Base-by-base conservation (phyloP, 2,329 filamentous ascomycete species). In the Chrysosporium keratinophilum region DNA sequence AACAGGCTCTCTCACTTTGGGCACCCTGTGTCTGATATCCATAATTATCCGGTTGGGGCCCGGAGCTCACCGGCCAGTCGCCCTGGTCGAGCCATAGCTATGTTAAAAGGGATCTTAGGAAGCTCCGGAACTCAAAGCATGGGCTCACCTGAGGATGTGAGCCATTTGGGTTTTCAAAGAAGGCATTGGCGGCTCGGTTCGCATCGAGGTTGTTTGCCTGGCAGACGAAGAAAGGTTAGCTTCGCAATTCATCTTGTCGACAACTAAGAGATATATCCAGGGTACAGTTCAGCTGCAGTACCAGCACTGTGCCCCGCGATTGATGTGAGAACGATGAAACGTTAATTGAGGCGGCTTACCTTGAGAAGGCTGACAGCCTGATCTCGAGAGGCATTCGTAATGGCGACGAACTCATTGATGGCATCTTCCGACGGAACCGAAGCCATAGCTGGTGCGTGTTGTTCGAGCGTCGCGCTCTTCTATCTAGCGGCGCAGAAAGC, bases 141-240 rank as follows among this genome's bases (percentile, higher is more conserved):
- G 31, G 33, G 57, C 58, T 59, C 56, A 70, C 69, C 64, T 70
- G 57, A 50, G 59, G 56, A 42, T 64, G 62, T 17, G 65, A 60
- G 23, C 66, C 64, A 20, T 17, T 33, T 11, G 71, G 71, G 58
- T 74, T 70, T 62, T 76, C 72, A 34, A 73, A 73, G 58, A 71
- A 75, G 17, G 72, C 72, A 61, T 76, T 75, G 57, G 74, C 68
- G 33, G 73, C 73, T 60, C 69, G 69, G 40, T 73, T 67, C 1
- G 70, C 65, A 57, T 75, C 69, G 46, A 70, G 66, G 50, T 73
- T 68, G 57, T 74, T 69, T 50, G 70, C 71, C 73, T 74, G 50
- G n/a, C 14, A 15, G 3, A 10, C n/a, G 33, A 41, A 23, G 10
- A 48, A 23, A 50, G 4, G 37, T 43, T 28, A 57, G 37, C 37